phyloP scores from a whole-genome alignment of 2,329 filamentous ascomycete genomes.

The Coniochaeta hoffmannii region DNA sequence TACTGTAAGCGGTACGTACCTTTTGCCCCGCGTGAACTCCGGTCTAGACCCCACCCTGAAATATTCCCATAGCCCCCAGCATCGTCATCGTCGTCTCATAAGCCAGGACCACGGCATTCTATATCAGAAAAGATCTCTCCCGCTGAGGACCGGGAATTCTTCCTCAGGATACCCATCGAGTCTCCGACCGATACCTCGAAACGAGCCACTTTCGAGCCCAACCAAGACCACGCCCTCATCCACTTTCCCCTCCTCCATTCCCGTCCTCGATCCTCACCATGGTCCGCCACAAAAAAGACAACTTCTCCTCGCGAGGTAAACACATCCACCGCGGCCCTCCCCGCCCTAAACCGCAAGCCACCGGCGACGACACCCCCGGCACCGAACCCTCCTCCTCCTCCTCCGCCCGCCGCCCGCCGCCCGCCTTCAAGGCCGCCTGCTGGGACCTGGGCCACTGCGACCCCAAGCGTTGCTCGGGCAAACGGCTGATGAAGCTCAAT shows the following conservation, averaged over 20 bases:
- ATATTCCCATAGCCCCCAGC: slow-evolving; percentile 64
- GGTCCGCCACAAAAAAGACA: slow-evolving; percentile 96
- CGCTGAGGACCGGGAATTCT: too few relatives aligned
- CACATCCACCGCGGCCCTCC: slow-evolving; percentile 55
- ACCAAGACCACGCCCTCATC: not conserved
- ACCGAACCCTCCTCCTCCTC: slow-evolving; percentile 10
- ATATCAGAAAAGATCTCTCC: too few relatives aligned
- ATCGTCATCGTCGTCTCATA: slow-evolving; percentile 71
- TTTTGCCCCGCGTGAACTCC: not conserved
- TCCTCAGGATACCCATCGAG: too few relatives aligned
- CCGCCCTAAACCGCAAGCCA: slow-evolving; percentile 38
- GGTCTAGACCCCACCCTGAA: slow-evolving; percentile 70
- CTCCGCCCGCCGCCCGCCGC: slow-evolving; percentile 25
- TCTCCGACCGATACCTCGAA: too few relatives aligned
- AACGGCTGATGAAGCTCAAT: slow-evolving; percentile 84
- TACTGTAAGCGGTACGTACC: not conserved
- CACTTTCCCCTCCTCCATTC: not conserved
- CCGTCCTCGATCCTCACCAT: slow-evolving; percentile 36
- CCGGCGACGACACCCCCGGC: slow-evolving; percentile 28
- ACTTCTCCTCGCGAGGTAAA: slow-evolving; percentile 63
- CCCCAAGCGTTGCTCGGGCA: slow-evolving; percentile 91
- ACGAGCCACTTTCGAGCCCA: not conserved
- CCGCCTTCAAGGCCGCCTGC: slow-evolving; percentile 81
- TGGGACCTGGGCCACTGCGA: slow-evolving; percentile 99
- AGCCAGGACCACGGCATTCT: not conserved